Evolutionary conservation across 83 land plant genomes (phyloP).

Genomic region (Picea abies): DNA sequence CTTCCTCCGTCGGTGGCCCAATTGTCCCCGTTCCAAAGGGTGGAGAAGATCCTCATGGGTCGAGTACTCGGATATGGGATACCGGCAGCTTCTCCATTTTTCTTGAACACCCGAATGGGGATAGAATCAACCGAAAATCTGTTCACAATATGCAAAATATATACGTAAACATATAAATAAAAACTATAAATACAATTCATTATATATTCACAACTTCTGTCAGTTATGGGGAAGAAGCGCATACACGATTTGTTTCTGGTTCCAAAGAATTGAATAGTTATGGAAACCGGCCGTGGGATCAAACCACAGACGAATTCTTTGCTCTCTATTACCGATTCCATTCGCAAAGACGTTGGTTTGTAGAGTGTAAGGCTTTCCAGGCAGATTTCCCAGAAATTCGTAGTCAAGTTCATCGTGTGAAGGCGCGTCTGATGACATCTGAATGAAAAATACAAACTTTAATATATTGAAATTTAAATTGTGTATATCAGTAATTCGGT

Average conservation of each 20-base stretch:
- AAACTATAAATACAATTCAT: neutral
- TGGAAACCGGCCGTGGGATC: conserved; percentile 38
- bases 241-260: conserved; percentile 30
- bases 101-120: neutral
- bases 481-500: no score
- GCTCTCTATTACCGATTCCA: conserved; percentile 56
- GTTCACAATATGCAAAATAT: neutral
- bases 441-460: neutral
- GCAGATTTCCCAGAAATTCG: conserved; percentile 39
- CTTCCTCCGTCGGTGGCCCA: conserved; percentile 57
- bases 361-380: conserved; percentile 19
- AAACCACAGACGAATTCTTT: conserved; percentile 73
- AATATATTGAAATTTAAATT: no score
- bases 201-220: neutral
- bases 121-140: conserved; percentile 19
- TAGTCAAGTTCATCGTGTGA: conserved; percentile 40
- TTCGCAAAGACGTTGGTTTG: conserved; percentile 22
- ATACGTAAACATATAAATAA: no score
- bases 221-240: conserved; percentile 2
- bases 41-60: neutral
- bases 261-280: conserved; percentile 34
- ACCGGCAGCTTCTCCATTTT: conserved; percentile 15
- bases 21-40: conserved; percentile 48
- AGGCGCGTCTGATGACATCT: conserved; percentile 33
- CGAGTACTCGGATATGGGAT: conserved; percentile 2